Base-by-base conservation (phyloP, 2,329 filamentous ascomycete genomes). In the Fusarium vanettenii region DNA sequence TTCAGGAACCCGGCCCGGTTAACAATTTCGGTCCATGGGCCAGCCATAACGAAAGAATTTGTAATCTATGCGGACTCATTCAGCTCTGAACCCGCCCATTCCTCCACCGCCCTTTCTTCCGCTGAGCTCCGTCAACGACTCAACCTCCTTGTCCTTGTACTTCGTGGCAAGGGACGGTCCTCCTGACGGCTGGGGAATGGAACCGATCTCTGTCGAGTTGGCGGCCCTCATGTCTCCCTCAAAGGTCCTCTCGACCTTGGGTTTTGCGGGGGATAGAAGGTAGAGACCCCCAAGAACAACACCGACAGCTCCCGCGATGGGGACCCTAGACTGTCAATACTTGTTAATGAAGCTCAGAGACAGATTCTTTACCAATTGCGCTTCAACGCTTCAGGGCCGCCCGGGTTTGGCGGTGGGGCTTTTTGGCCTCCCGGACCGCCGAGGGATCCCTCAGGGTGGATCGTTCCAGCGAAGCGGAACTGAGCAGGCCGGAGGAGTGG, bases 381-480 rank as follows among this genome's bases (percentile, higher is more conserved):
- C 50, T 77, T 77, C 10, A 81, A 7, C 2, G 71, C 74, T 4
- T 83, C 82, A 6, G 78, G 72, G 5, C 79, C 81, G 9, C 78
- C 79, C 0, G 81, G 78, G 13, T 69, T 74, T 35, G 63, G 13
- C 1, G 82, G 80, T 1, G 73, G 69, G 4, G 78, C 74, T 65
- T 79, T 67, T n/a, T 83, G 82, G 37, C 81, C 82, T n/a, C 78
- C 80, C 1, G 82, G 82, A 2, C 82, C 82, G 20, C 82, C 82
- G 16, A 83, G 73, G 56, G 71, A 64, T 13, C 60, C 66, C 18
- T 75, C 70, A 18, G 64, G 10, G 22, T 65, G 43, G n/a, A 57
- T 60, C 27, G 48, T 55, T 20, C 48, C 48, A 43, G 59, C 61
- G 27, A 64, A 48, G n/a, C 74, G 72, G 55, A 64, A 25, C 50